These are phyloP conservation scores for Trifolium dubium DNA, from an alignment of 306 rosid genomes.

Conservation along the genomic window DNA sequence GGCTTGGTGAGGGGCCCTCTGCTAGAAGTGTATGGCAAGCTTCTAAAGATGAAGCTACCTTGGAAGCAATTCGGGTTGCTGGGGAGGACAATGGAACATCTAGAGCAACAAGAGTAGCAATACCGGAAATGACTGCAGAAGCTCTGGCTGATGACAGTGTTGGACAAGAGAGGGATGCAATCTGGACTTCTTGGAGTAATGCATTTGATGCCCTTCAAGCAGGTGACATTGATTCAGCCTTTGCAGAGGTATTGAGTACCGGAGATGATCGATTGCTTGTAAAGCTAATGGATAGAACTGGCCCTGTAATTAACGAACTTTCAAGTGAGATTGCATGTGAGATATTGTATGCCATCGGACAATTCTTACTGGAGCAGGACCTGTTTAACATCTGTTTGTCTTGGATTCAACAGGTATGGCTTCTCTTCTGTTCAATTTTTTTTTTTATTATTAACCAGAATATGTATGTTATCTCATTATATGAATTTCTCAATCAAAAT, in stretches of 20 bases:
- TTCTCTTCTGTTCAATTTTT: conserved; percentile 16
- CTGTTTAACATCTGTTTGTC: conserved; percentile 80
- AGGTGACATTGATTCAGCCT: conserved; percentile 85
- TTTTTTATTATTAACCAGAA: conserved; percentile 28
- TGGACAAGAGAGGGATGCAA: conserved; percentile 81
- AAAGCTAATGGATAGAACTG: conserved; percentile 91
- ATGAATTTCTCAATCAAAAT: conserved; percentile 14
- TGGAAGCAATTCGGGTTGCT: conserved; percentile 94
- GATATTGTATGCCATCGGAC: conserved; percentile 72
- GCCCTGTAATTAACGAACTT: conserved; percentile 86
- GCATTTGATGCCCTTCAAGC: conserved; percentile 93
- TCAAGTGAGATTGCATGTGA: conserved; percentile 77
- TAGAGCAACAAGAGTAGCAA: conserved; percentile 72
- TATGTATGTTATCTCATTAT: background rate
- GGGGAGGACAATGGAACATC: conserved; percentile 91
- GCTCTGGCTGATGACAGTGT: conserved; percentile 72
- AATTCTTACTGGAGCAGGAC: conserved; percentile 75
- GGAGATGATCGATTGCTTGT: conserved; percentile 88
- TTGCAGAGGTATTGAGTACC: conserved; percentile 76
- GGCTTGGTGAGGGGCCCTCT: conserved; percentile 97
- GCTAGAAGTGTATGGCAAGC: conserved; percentile 99
- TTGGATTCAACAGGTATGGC: conserved; percentile 93
- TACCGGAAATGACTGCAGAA: conserved; percentile 88
- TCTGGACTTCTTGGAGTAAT: conserved; percentile 89
- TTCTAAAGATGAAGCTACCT: conserved; percentile 96